Evolutionary conservation across 2,329 filamentous ascomycete genomes (phyloP).

Genomic region (Ophiocordyceps robertsii): DNA sequence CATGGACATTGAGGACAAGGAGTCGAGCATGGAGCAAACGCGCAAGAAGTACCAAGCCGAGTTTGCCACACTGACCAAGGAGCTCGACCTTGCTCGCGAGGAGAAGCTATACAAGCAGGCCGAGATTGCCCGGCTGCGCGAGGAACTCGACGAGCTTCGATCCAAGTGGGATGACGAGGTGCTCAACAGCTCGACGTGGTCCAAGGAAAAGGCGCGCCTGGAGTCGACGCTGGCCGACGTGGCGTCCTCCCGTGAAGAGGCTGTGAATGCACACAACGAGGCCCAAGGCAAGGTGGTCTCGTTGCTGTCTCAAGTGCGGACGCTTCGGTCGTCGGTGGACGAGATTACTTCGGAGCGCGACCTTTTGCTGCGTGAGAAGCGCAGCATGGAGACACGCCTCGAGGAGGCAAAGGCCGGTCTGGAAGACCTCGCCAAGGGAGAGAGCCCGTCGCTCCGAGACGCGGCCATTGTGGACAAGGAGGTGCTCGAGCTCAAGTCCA

Average conservation of each 20-base stretch:
- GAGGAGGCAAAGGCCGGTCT: conserved; percentile 79
- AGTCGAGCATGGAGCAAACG: conserved; percentile 90
- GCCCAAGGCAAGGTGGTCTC: conserved; percentile 87
- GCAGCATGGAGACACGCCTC: conserved; percentile 70
- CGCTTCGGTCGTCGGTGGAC: conserved; percentile 70
- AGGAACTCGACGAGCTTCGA: conserved; percentile 87
- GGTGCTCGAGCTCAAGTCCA: conserved; percentile 77
- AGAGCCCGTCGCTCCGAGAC: conserved; percentile 77
- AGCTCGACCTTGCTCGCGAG: conserved; percentile 86
- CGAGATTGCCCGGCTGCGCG: conserved; percentile 78
- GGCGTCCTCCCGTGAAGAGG: conserved; percentile 84
- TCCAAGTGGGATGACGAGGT: conserved; percentile 98
- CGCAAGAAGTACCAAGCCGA: conserved; percentile 95
- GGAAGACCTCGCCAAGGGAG: conserved; percentile 75
- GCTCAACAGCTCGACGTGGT: conserved; percentile 94
- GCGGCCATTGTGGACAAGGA: conserved; percentile 82
- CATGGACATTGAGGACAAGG: conserved; percentile 94
- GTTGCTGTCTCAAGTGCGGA: conserved; percentile 78
- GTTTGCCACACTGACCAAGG: conserved; percentile 76
- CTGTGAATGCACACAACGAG: conserved; percentile 84
- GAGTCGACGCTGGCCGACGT: conserved; percentile 84
- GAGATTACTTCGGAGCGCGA: conserved; percentile 80
- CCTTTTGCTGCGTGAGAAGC: conserved; percentile 75
- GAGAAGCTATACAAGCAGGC: conserved; percentile 75
- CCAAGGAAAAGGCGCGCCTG: conserved; percentile 88